Conservation (phyloP, 345 rosid genomes). For the Lagerstroemia speciosa region DNA sequence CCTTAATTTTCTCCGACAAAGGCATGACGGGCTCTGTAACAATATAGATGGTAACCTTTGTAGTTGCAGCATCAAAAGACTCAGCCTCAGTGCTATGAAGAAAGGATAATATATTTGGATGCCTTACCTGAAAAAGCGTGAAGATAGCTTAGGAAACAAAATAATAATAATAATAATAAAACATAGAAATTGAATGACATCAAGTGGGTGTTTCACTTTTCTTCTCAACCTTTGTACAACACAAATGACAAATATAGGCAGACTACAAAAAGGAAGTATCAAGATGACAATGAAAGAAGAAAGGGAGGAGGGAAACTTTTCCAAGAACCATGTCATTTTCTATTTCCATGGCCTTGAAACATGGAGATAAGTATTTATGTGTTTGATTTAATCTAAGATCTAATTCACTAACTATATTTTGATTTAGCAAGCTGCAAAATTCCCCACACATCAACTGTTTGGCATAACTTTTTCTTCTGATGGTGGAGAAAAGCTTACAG, state of each 20-base stretch:
- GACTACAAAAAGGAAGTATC: background rate
- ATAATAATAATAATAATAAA: no score
- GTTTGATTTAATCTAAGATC: background rate
- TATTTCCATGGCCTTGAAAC: background rate
- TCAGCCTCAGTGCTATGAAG: constrained; percentile 94
- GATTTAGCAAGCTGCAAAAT: background rate
- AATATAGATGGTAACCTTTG: constrained; percentile 73
- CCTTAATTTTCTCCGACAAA: constrained; percentile 87
- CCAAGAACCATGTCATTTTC: background rate
- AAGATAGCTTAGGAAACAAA: background rate
- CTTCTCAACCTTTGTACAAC: background rate
- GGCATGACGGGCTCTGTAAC: constrained; percentile 99
- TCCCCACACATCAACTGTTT: background rate
- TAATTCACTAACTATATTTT: background rate
- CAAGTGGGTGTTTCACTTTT: background rate
- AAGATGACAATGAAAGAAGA: background rate
- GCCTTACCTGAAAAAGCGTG: constrained; percentile 62
- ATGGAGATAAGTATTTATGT: background rate
- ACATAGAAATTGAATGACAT: background rate
- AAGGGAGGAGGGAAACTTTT: background rate
- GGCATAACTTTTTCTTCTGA: background rate
- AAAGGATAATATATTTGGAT: constrained; percentile 89
- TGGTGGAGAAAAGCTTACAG: constrained; percentile 35
- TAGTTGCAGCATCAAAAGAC: constrained; percentile 53
- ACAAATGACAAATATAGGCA: background rate